Evolutionary conservation across 352 stramenopile species (phyloP).

Genomic region (Globisporangium alternatum): DNA sequence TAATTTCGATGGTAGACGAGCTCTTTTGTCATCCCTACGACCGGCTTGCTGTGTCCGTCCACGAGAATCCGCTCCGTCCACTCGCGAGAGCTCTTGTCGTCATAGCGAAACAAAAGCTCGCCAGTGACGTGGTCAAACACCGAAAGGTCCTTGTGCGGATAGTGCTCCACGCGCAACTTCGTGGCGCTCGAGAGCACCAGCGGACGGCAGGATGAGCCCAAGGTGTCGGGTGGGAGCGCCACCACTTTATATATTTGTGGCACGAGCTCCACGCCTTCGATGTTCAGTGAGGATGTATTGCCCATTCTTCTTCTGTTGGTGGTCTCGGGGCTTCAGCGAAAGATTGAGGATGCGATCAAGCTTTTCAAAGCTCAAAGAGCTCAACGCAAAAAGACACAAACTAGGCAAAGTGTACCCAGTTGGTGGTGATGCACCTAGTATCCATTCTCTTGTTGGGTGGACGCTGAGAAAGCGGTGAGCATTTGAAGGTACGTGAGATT

Average conservation of each 20-base stretch:
- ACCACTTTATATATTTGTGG: background rate
- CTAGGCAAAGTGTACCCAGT: background rate
- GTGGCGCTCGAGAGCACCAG: background rate
- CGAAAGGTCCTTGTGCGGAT: background rate
- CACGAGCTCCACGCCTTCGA: background rate
- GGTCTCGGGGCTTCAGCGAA: background rate
- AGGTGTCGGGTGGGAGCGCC: background rate
- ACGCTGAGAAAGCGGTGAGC: too few species aligned
- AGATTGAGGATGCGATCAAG: background rate
- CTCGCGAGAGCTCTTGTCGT: background rate
- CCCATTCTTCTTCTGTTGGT: background rate
- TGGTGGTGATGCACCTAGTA: too few species aligned
- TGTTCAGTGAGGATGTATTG: background rate
- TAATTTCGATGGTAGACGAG: slow-evolving; percentile 2
- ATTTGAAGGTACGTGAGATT: background rate
- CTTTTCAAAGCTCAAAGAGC: too few species aligned
- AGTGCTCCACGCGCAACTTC: slow-evolving; percentile 1
- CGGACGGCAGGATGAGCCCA: background rate
- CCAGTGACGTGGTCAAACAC: background rate
- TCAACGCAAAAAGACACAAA: background rate
- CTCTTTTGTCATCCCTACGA: background rate
- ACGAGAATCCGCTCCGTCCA: slow-evolving; percentile 2
- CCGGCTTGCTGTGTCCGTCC: background rate
- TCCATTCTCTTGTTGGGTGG: too few species aligned
- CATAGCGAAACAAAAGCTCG: slow-evolving; percentile 2